Conservation (phyloP, 148 eudicot genomes). For the Fagopyrum tataricum region DNA sequence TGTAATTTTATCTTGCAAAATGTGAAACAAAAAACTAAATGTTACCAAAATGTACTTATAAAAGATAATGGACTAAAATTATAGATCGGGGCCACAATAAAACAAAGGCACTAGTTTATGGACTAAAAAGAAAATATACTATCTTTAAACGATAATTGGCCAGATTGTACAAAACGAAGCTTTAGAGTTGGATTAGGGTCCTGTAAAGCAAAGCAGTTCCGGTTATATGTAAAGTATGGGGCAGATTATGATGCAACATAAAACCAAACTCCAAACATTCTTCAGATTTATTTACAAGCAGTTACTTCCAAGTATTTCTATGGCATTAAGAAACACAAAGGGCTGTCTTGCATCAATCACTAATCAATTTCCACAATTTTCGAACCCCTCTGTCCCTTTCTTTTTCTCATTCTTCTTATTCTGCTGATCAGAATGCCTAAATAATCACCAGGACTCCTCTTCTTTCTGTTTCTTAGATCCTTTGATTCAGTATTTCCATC, state of each 20-base stretch:
- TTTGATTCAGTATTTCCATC: conserved; percentile 22
- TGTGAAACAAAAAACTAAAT: too few species aligned
- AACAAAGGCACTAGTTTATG: too few species aligned
- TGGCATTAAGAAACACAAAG: conserved; percentile 5
- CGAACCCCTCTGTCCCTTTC: conserved; percentile 36
- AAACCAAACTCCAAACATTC: not conserved
- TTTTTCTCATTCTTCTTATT: conserved; percentile 36
- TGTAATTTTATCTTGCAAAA: too few species aligned
- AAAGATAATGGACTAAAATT: too few species aligned
- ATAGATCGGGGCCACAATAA: too few species aligned
- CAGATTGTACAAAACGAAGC: too few species aligned
- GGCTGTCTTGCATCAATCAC: conserved; percentile 10
- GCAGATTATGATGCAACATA: not conserved
- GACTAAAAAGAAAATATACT: too few species aligned
- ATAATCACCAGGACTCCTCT: conserved; percentile 24
- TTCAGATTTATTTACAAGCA: not conserved
- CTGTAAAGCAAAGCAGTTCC: too few species aligned
- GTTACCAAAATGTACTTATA: too few species aligned
- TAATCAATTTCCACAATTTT: conserved; percentile 39
- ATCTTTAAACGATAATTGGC: too few species aligned
- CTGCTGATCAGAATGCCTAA: conserved; percentile 33
- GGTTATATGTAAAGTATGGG: too few species aligned
- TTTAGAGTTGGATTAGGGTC: too few species aligned
- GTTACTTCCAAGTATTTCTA: not conserved
- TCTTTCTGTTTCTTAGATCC: conserved; percentile 21